phyloP scores from a whole-genome alignment of 2,329 filamentous ascomycete species.

The Zarea fungicola region DNA sequence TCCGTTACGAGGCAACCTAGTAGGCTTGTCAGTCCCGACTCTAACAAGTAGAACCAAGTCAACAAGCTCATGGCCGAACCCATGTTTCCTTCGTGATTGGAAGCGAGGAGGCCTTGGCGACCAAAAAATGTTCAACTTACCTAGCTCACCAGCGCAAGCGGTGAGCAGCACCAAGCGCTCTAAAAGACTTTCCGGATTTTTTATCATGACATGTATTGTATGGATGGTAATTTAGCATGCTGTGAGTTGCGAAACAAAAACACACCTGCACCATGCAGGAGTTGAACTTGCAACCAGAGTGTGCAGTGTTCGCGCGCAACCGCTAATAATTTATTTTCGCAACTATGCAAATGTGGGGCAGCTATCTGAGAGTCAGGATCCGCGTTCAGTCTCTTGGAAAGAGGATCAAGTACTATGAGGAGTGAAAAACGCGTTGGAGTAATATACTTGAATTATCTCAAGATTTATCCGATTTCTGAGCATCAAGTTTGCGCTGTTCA shows the following conservation, averaged over 20 bases:
- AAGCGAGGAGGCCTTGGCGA: neutral
- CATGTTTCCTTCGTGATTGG: neutral
- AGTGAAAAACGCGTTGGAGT: no score
- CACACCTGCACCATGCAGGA: slow-evolving; percentile 1
- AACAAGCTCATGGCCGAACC: no score
- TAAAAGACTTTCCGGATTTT: slow-evolving; percentile 35
- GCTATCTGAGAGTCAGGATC: neutral
- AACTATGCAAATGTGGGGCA: neutral
- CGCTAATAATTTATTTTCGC: slow-evolving; percentile 2
- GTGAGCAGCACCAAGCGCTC: slow-evolving; percentile 31
- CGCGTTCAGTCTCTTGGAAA: no score
- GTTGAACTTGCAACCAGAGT: slow-evolving; percentile 12
- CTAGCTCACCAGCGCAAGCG: slow-evolving; percentile 33
- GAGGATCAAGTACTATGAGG: no score
- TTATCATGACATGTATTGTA: slow-evolving; percentile 25
- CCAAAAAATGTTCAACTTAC: slow-evolving; percentile 20
- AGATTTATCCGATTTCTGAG: neutral
- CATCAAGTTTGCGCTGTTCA: slow-evolving; percentile 30
- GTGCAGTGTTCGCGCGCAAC: neutral
- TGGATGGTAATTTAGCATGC: neutral
- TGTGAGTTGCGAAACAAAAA: slow-evolving; percentile 6
- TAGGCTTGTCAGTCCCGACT: neutral
- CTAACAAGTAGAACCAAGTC: neutral
- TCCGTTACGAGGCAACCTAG: slow-evolving; percentile 29
- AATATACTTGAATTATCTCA: no score